phyloP scores from a whole-genome alignment of 768 basidiomycete genomes.

The Chiua virens region DNA sequence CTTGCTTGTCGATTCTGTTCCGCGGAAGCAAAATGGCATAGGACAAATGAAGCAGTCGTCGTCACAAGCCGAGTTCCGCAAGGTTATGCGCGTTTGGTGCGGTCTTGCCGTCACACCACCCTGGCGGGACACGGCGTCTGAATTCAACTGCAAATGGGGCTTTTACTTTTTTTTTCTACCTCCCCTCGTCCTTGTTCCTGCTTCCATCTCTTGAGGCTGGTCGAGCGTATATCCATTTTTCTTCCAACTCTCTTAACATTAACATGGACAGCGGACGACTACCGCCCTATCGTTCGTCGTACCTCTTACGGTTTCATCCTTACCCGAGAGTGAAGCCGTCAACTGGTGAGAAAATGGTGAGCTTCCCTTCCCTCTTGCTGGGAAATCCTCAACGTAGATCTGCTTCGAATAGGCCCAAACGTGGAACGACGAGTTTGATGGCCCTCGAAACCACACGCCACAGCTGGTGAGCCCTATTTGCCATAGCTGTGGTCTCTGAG shows the following conservation, averaged over 20 bases:
- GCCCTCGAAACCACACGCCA: neutral
- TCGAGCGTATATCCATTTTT: neutral
- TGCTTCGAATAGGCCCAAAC: slow-evolving; percentile 9
- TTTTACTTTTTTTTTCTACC: slow-evolving; percentile 1
- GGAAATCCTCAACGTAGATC: slow-evolving; percentile 6
- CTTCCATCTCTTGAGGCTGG: slow-evolving; percentile 1
- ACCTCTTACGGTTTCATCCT: slow-evolving; percentile 29
- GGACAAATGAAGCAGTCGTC: slow-evolving; percentile 6
- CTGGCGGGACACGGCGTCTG: slow-evolving; percentile 22
- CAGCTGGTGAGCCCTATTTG: slow-evolving; percentile 5
- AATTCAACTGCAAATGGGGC: slow-evolving; percentile 17
- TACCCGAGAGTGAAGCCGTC: slow-evolving; percentile 26
- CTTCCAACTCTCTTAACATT: neutral
- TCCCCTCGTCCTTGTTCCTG: neutral
- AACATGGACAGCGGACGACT: slow-evolving; percentile 18
- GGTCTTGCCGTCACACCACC: slow-evolving; percentile 27
- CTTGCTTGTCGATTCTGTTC: neutral
- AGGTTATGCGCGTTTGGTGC: slow-evolving; percentile 23
- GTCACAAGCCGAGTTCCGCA: slow-evolving; percentile 18
- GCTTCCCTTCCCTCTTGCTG: slow-evolving; percentile 6
- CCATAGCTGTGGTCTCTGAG: neutral
- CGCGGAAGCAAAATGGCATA: slow-evolving; percentile 19
- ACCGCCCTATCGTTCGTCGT: slow-evolving; percentile 29
- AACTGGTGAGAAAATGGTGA: slow-evolving; percentile 29
- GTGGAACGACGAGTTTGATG: neutral